Base-by-base conservation (phyloP, 352 stramenopile species). In the Phytophthora pseudosyringae region DNA sequence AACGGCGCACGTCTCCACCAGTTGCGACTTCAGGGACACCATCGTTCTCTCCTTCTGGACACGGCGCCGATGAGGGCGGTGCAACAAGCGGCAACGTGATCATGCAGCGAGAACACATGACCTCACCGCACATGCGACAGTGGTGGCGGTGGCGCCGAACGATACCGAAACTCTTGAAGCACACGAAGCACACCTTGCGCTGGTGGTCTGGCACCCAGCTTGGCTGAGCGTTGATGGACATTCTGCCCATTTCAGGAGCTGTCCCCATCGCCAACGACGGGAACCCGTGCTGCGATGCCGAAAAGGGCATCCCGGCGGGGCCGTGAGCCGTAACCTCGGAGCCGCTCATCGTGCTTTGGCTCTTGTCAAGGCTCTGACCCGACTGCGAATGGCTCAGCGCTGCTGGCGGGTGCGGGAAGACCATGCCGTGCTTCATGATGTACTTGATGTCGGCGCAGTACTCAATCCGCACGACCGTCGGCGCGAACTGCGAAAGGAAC, bases 401-500 rank as follows among this genome's bases (percentile, higher is more conserved):
- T 43, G 50, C 53, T 53, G 66, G 73, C 41, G 73, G 45, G 28
- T 86, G 76, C 2, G 81, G 80, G 50, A 91, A 89, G 49, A 93
- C 69, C 65, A 88, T 81, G 9, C 80, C 80, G 63, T 90, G 82
- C 63, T 90, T 88, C 59, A 89, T 83, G 57, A 93, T 89, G 70
- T 89, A 89, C 78, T 93, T 93, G 59, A 87, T 86, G 49, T 93
- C 84, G 5, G 80, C 81, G 57, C 82, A 84, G 61, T 88, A 71
- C 44, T 89, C 76, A 25, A 93, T 75, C 21, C 83, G 75, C n/a
- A 86, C 66, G 21, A 93, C 67, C 1, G 79, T 81, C 1, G 75
- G 76, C 26, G 79, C 83, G 32, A 93, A 87, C 12, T 86, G 71
- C 26, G 84, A 83, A 29, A 90, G 73, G 61, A 89, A 86, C 4